Evolutionary conservation across 305 asterid genomes (phyloP).

Genomic region (Fraxinus floribunda): DNA sequence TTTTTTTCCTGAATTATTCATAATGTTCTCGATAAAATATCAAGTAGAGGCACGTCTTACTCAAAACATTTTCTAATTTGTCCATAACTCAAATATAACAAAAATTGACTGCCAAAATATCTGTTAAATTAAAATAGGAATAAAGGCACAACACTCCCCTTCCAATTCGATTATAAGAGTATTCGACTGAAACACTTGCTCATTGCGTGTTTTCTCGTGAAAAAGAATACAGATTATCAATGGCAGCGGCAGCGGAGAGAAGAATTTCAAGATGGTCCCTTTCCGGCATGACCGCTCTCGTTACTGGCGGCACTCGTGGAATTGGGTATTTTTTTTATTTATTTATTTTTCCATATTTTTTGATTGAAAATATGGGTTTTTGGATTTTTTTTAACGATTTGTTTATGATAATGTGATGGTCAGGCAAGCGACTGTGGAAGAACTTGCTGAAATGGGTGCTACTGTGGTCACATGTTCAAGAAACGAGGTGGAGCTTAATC

Average conservation of each 20-base stretch:
- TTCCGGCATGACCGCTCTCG: constrained; percentile 74
- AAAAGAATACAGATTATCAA: too few species aligned
- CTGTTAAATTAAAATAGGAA: too few species aligned
- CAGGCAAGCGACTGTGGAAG: constrained; percentile 77
- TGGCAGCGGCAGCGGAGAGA: neutral
- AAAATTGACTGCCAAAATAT: too few species aligned
- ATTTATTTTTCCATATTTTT: neutral
- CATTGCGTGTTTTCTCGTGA: neutral
- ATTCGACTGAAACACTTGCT: neutral
- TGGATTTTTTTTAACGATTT: neutral
- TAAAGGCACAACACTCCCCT: too few species aligned
- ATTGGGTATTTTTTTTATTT: constrained; percentile 57
- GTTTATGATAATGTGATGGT: neutral
- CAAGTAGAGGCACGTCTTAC: too few species aligned
- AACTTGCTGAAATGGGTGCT: constrained; percentile 79
- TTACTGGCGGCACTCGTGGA: constrained; percentile 96
- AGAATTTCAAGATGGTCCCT: constrained; percentile 64
- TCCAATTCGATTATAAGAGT: too few species aligned
- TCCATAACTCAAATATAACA: too few species aligned
- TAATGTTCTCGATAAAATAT: too few species aligned
- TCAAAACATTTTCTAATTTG: too few species aligned
- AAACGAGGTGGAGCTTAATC: constrained; percentile 62
- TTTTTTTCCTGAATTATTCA: too few species aligned
- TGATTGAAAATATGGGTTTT: neutral
- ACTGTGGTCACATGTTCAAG: constrained; percentile 73